Base-by-base conservation (phyloP, 352 stramenopile genomes). In the Salisapilia sapeloensis region DNA sequence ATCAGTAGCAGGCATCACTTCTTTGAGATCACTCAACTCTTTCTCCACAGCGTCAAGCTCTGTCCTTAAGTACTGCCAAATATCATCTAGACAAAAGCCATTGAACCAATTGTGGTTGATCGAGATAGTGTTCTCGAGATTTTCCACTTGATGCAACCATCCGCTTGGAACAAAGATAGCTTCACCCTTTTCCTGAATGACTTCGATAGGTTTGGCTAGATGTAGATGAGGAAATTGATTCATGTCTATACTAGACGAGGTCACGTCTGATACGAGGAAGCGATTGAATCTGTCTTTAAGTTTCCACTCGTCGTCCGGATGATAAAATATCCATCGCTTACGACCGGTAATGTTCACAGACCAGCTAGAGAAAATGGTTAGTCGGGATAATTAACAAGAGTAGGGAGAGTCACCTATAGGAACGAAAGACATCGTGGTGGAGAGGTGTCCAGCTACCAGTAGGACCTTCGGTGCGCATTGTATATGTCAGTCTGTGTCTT, bases 51-150 rank as follows among this genome's bases (percentile, higher is more conserved):
- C 71, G 1, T 38, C 40, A 19, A 72, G 59, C 25, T 90, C 69
- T 2, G 20, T 32, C 32, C 76, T 58, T n/a, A 90, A 63, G 40
- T 84, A 90, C 3, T 13, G 3, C 75, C 71, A 87, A 12, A 90
- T 36, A 15, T 65, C 40, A 9, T 19, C 27, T 12, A 86, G 30
- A 24, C 71, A 86, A 47, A 71, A 89, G 24, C 64, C 74, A 33
- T 93, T 97, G 42, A 97, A 93, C 92, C 92, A 98, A 55, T 98
- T 98, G 51, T 96, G 89, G 66, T 98, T 98, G 49, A 98, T 93
- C 1, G 85, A 96, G 29, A 98, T 74, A 12, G 87, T 96, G 48
- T 92, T 64, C 21, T 84, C 58, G 9, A 94, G 25, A 48, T 98
- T 98, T 16, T 63, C 57, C 6, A 98, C 93, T 42, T 95, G 60